Base-by-base conservation (phyloP, 495 filamentous ascomycete species). In the Penicillium alfredii region DNA sequence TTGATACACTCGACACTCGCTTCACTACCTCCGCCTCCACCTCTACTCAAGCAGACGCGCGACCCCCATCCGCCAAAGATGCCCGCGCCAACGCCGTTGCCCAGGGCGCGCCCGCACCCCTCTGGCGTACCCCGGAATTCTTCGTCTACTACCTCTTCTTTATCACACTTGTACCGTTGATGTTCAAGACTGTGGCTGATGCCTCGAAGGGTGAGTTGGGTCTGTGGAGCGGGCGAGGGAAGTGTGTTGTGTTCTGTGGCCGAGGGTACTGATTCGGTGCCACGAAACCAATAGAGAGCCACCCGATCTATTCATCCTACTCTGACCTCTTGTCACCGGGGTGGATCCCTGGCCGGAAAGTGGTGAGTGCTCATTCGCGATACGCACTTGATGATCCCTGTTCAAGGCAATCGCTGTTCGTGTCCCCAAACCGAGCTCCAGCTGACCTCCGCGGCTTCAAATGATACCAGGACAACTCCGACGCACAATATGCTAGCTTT, bases 291-390 rank as follows among this genome's bases (percentile, higher is more conserved):
- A 95, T 63, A 95, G 88, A 84, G 34, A 81, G 74, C 23, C 78
- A 95, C 61, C 86, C 88, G 4, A 77, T 83, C 38, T 97, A 93
- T 55, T 44, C 69, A 22, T 85, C 77, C 44, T 97, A 81, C 53
- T 69, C 81, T 41, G 61, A 67, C 30, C 61, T 82, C 1, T 74
- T 99, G 11, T 81, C 77, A 0, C 70, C 77, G 7, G 93, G 92
- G 38, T 99, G 92, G 92, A 86, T 99, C 37, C 82, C 81, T n/a
- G 92, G 92, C 10, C 85, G 89, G 31, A 87, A 84, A 70, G 86
- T 96, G 25, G 83, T 87, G 69, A 58, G 81, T 62, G 18, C 12
- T 20, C 6, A 29, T 8, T 23, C 39, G 15, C 8, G 22, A 21
- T 13, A 12, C 3, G 22, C 2, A 11, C n/a, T n/a, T n/a, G n/a